These are phyloP conservation scores for Streptanthus diversifolius DNA, from an alignment of 345 rosid species.

Conservation along the genomic window DNA sequence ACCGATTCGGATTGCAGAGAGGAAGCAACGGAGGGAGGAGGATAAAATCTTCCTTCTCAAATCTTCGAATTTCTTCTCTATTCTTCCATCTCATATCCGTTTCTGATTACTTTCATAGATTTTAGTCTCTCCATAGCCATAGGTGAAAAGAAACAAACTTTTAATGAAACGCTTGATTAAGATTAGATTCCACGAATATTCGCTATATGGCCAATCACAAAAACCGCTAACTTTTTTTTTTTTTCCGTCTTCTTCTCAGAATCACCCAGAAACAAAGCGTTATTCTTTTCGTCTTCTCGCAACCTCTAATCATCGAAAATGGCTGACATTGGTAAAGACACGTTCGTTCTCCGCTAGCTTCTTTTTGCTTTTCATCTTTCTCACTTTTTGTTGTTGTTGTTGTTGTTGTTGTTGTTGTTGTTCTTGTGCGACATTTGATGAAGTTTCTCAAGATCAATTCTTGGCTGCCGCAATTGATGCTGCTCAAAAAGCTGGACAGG, in stretches of 20 bases:
- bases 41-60: neutral
- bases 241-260: neutral
- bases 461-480: constrained; percentile 79
- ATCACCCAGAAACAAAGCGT: constrained; percentile 12
- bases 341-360: neutral
- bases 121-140: neutral
- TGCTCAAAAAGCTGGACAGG: constrained; percentile 87
- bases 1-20: neutral
- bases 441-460: constrained; percentile 57
- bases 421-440: neutral
- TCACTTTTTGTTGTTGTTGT: neutral
- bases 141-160: neutral
- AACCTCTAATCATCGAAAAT: constrained; percentile 26
- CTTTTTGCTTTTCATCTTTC: constrained; percentile 2
- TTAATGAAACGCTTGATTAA: neutral
- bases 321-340: constrained; percentile 51
- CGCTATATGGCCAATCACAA: neutral
- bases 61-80: neutral
- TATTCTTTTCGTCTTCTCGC: constrained; percentile 3
- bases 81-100: neutral
- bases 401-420: too few relatives aligned
- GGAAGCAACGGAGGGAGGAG: neutral
- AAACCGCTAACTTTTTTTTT: neutral
- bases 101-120: neutral
- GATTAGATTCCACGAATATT: constrained; percentile 15